These are phyloP conservation scores for Protoeuglena noctilucae DNA, from an alignment of 139 green algal genomes.

Conservation along the genomic window DNA sequence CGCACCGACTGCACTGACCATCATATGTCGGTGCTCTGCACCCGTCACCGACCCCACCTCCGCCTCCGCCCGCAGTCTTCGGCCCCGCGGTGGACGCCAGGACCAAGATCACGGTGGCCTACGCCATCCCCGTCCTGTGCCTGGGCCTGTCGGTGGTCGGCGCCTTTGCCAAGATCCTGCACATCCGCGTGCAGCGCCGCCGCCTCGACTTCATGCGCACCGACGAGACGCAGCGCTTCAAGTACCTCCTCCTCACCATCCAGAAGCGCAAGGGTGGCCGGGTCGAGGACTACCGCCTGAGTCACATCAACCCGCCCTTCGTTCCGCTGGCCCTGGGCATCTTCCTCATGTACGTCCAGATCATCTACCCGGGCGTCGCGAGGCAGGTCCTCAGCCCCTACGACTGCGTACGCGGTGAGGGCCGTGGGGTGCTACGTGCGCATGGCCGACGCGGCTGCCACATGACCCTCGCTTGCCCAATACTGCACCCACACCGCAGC, in stretches of 20 bases:
- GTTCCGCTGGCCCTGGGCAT: background rate
- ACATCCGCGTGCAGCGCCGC: background rate
- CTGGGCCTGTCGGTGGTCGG: background rate
- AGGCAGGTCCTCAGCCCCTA: background rate
- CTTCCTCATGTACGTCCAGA: background rate
- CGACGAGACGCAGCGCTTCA: background rate
- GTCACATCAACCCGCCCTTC: background rate
- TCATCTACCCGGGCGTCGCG: background rate
- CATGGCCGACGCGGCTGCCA: no score
- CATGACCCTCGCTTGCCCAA: no score
- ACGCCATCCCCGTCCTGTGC: background rate
- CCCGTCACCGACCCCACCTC: no score
- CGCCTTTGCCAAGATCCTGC: background rate
- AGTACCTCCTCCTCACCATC: background rate
- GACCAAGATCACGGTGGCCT: background rate
- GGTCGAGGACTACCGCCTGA: no score
- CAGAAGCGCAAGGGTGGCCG: background rate
- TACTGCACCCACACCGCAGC: no score
- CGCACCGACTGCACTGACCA: no score
- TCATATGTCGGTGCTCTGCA: no score
- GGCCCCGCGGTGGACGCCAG: background rate
- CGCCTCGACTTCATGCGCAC: background rate
- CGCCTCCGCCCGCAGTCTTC: no score
- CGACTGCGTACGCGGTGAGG: background rate
- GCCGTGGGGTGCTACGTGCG: no score